Evolutionary conservation across 306 rosid species (phyloP).

Genomic region (Vigna radiata): DNA sequence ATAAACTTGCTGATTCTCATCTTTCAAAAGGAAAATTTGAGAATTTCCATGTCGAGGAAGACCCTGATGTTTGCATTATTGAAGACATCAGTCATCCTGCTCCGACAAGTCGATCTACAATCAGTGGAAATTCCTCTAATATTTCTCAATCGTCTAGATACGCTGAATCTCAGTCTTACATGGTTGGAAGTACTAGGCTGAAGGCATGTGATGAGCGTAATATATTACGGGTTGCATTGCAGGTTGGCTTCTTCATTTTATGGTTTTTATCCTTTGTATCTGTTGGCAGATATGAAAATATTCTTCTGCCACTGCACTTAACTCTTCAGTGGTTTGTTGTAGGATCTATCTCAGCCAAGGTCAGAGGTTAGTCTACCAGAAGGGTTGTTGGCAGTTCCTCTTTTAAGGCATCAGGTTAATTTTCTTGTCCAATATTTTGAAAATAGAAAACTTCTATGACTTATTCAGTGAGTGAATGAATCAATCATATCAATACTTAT

Average conservation of each 20-base stretch:
- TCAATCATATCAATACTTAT: background rate
- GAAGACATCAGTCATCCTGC: conserved; percentile 87
- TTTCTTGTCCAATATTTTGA: conserved; percentile 30
- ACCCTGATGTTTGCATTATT: conserved; percentile 79
- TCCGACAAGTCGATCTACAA: conserved; percentile 48
- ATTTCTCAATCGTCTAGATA: conserved; percentile 50
- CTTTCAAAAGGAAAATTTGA: conserved; percentile 59
- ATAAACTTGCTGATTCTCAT: conserved; percentile 44
- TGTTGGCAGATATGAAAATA: conserved; percentile 19
- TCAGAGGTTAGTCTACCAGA: conserved; percentile 71
- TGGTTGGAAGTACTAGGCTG: conserved; percentile 57
- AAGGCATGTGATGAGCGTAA: conserved; percentile 71
- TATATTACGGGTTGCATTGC: conserved; percentile 73
- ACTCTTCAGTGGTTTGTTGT: conserved; percentile 46
- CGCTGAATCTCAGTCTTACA: conserved; percentile 52
- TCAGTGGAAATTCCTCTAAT: conserved; percentile 49
- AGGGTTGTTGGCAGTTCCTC: conserved; percentile 70
- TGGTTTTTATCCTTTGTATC: conserved; percentile 25
- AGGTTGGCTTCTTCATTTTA: conserved; percentile 62
- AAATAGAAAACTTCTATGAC: conserved; percentile 3
- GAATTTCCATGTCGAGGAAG: conserved; percentile 61
- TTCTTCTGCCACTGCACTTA: conserved; percentile 22
- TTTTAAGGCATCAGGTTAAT: conserved; percentile 75
- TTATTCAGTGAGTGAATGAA: conserved; percentile 24
- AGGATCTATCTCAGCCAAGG: conserved; percentile 80